Conservation (phyloP, 495 filamentous ascomycete species). For the Hyaloscypha bicolor region DNA sequence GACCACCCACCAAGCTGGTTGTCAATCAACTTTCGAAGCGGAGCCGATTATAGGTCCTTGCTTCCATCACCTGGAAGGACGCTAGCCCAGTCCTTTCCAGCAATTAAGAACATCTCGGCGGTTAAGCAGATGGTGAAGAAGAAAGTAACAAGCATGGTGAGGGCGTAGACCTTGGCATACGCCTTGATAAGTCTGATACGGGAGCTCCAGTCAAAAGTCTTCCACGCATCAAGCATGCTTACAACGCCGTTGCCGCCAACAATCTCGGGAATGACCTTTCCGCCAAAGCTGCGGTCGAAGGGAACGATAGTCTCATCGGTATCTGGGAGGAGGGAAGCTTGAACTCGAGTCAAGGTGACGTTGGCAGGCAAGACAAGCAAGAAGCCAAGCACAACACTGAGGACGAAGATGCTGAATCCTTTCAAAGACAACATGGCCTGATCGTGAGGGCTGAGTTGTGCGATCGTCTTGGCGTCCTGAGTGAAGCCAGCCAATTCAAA, state of each 20-base stretch:
- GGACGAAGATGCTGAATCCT: constrained; percentile 13
- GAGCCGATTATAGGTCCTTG: neutral
- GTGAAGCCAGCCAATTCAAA: neutral
- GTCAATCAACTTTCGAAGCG: neutral
- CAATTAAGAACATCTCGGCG: constrained; percentile 40
- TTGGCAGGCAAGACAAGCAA: constrained; percentile 62
- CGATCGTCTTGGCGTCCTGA: neutral
- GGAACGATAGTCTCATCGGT: constrained; percentile 71
- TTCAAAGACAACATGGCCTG: constrained; percentile 10
- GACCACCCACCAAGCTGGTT: neutral
- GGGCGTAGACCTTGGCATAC: constrained; percentile 56
- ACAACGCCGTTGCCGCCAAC: constrained; percentile 62
- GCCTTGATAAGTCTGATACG: constrained; percentile 61
- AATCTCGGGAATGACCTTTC: constrained; percentile 57
- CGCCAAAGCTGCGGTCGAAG: constrained; percentile 72
- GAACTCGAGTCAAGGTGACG: constrained; percentile 67
- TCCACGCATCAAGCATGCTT: constrained; percentile 68
- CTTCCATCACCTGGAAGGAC: constrained; percentile 17
- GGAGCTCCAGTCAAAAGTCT: constrained; percentile 62
- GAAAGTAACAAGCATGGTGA: constrained; percentile 49
- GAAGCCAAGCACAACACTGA: constrained; percentile 31
- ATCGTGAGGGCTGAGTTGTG: constrained; percentile 5
- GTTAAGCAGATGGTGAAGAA: constrained; percentile 42
- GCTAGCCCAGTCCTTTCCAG: constrained; percentile 31
- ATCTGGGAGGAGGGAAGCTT: constrained; percentile 71